Conservation (phyloP, 768 basidiomycete species). For the Rhizopogon vulgaris region DNA sequence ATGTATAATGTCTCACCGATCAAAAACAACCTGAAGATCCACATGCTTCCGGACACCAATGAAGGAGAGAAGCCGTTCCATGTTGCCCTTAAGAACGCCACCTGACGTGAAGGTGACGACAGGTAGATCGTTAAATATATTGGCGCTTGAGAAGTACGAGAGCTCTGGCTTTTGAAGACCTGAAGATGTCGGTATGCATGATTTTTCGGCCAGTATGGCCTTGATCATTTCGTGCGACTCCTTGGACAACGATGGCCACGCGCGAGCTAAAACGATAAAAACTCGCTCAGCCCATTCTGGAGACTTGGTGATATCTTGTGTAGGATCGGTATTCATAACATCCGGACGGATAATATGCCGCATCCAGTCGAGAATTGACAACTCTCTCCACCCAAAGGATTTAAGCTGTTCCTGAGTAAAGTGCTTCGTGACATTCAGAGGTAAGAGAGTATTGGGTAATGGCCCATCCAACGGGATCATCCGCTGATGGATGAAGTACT, state of each 20-base stretch:
- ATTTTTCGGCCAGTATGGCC: conserved; percentile 33
- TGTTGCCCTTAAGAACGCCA: conserved; percentile 50
- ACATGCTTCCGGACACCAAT: conserved; percentile 90
- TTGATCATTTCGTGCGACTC: conserved; percentile 37
- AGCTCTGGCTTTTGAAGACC: conserved; percentile 72
- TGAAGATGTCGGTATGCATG: conserved; percentile 43
- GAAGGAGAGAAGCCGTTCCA: conserved; percentile 66
- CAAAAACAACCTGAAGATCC: conserved; percentile 90
- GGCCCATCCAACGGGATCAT: conserved; percentile 74
- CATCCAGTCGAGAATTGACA: conserved; percentile 74
- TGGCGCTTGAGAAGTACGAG: conserved; percentile 79
- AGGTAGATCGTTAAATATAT: conserved; percentile 86
- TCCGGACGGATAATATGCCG: conserved; percentile 49
- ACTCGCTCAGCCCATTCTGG: conserved; percentile 79
- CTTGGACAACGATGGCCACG: conserved; percentile 62
- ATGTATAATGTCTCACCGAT: conserved; percentile 42
- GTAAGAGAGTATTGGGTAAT: conserved; percentile 69
- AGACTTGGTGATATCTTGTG: conserved; percentile 61
- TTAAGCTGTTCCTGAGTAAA: conserved; percentile 47
- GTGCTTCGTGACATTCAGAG: conserved; percentile 55
- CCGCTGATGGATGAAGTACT: conserved; percentile 64
- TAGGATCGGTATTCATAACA: conserved; percentile 33
- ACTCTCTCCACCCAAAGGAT: conserved; percentile 74
- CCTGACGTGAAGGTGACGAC: conserved; percentile 70
- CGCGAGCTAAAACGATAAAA: conserved; percentile 54